Evolutionary conservation across 2,329 filamentous ascomycete species (phyloP), one percentile per base, ranked within the genome.

Genomic region (Trichoderma harzianum): DNA sequence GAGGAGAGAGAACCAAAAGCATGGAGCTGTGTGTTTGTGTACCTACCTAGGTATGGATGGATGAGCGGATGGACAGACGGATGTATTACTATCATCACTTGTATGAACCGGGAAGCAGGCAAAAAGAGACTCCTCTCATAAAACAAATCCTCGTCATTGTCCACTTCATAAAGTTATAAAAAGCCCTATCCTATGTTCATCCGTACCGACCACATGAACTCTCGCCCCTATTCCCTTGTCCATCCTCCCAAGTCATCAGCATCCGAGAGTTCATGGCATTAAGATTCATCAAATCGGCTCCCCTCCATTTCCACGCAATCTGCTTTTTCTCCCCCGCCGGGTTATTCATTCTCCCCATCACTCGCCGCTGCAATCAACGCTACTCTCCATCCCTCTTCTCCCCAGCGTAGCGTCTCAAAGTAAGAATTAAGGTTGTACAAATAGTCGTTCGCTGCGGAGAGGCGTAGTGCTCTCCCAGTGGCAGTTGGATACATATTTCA

Each of bases 381-480:
- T 70, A 64, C 60, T 36, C 14, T 14, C 34, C 26, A 8, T 53
- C 21, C 14, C 14, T 4, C 5, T 24, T 62, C 11, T 24, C 47
- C 21, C 47, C 10, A 24, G 47, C 21, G 66, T 69, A 70, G 68
- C 68, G 68, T 70, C 60, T 70, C 69, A 30, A 36, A 66, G 62
- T 66, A 66, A 71, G 61, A 65, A 71, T 71, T 71, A 71, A 71
- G 69, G 51, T 58, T 71, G 61, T 71, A 61, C 62, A 71, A 60
- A 69, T 61, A 61, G 57, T 69, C 66, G 66, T 69, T 69, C 66
- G 66, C 66, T 62, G 66, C 57, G 66, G 28, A 62, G 57, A 69
- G 32, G 39, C 55, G 43, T 60, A 53, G n/a, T 7, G 36, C 66
- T 28, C 11, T 28, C 18, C 57, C 66, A 53, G 39, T 53, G 53